These are phyloP conservation scores for Pseudogymnoascus sp. DNA, from an alignment of 2,329 filamentous ascomycete species.

Conservation along the genomic window DNA sequence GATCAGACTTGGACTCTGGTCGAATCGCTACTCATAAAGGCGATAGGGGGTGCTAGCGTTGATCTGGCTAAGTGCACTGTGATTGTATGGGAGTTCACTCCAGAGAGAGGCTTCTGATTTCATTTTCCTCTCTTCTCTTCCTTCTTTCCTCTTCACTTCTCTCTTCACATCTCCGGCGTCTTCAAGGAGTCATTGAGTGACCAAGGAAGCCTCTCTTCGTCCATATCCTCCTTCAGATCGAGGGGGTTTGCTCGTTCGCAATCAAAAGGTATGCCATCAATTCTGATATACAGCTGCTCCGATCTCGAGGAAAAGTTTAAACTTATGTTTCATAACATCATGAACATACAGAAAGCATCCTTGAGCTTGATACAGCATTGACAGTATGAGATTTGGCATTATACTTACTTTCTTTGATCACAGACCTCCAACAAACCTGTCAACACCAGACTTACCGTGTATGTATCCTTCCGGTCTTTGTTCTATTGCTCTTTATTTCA, in stretches of 20 bases:
- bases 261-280: background rate
- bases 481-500: background rate
- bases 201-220: background rate
- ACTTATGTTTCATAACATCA: background rate
- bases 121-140: background rate
- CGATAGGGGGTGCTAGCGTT: background rate
- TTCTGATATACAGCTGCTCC: background rate
- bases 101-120: background rate
- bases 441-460: background rate
- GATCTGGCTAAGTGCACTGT: background rate
- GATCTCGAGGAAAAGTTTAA: background rate
- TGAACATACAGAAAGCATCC: background rate
- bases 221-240: background rate
- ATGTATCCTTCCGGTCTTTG: background rate
- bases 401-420: conserved; percentile 1
- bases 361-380: background rate
- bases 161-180: background rate
- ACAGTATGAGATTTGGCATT: background rate
- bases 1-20: background rate
- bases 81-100: background rate
- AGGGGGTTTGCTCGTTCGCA: background rate
- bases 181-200: background rate
- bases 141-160: background rate
- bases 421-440: background rate
- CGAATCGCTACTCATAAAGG: background rate